These are phyloP conservation scores for Cerrena zonata DNA, from an alignment of 1,284 basidiomycete species.

Conservation along the genomic window DNA sequence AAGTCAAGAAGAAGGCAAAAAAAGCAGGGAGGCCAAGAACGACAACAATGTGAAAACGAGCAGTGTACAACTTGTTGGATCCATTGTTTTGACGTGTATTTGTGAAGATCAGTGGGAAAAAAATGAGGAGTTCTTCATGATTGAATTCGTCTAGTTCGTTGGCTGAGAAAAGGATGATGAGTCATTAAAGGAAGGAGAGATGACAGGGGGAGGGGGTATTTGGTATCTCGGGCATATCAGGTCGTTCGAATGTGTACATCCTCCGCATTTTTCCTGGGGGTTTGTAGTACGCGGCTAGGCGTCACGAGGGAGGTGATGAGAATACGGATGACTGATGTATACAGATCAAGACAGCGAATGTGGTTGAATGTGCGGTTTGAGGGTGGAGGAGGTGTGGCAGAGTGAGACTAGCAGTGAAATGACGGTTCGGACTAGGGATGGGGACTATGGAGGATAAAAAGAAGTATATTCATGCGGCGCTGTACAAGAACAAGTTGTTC, in stretches of 20 bases:
- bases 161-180: not conserved
- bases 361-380: not conserved
- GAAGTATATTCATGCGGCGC: slow-evolving; percentile 56
- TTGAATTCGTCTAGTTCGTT: not conserved
- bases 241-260: not conserved
- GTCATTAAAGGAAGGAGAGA: not conserved
- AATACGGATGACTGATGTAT: too few species aligned
- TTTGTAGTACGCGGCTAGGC: not conserved
- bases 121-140: not conserved
- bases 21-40: too few species aligned
- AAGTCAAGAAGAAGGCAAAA: too few species aligned
- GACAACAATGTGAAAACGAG: too few species aligned
- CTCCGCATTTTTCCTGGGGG: not conserved
- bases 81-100: too few species aligned
- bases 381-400: not conserved
- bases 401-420: not conserved
- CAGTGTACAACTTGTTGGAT: too few species aligned
- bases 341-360: too few species aligned
- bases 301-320: not conserved
- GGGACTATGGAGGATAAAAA: not conserved
- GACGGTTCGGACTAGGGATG: not conserved
- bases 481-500: slow-evolving; percentile 88
- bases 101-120: not conserved
- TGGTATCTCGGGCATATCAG: too few species aligned
- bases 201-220: not conserved